Evolutionary conservation across 108 stramenopile genomes (phyloP), one percentile per base, ranked within the genome.

Genomic region (Nitzschia putrida): DNA sequence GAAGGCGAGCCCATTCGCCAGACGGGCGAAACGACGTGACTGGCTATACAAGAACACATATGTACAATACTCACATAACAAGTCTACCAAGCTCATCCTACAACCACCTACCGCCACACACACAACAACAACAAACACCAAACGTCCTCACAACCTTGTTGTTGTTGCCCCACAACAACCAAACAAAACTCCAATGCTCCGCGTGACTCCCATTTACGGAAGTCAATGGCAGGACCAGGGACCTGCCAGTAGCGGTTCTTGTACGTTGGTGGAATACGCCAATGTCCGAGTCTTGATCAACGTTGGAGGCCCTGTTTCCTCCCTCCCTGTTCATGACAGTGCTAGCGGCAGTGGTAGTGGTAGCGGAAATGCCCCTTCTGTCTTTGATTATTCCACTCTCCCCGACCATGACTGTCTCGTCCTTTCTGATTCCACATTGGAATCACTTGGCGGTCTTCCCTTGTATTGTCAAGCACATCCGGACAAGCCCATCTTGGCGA

Each of bases 181-280:
- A n/a, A n/a, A n/a, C n/a, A n/a, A n/a, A n/a, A n/a, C 60, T 38
- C 51, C 59, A 45, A 93, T 93, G 91, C 72, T 93, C 60, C 87
- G 92, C 23, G 83, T 94, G 24, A 91, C 87, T 14, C 93, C 93
- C 7, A 61, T 94, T 24, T 94, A 91, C 69, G 93, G 93, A 11
- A 82, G 85, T 57, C 77, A 68, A 22, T 72, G 69, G 66, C 52
- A 79, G 12, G 38, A 52, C 21, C 10, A 66, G 24, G 76, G 80
- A 8, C 49, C 73, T 44, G 68, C 88, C 6, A 64, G 73, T 41
- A 76, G 54, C 18, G 88, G 90, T 56, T 78, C 80, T 8, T 94
- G 89, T 65, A 92, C 93, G 7, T 79, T 94, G 20, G 80, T 94
- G 3, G 93, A 94, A 59, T 94, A 90, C 65, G 88, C 85, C 16